Conservation (phyloP, 2,329 filamentous ascomycete genomes). For the Trichophyton mentagrophytes region DNA sequence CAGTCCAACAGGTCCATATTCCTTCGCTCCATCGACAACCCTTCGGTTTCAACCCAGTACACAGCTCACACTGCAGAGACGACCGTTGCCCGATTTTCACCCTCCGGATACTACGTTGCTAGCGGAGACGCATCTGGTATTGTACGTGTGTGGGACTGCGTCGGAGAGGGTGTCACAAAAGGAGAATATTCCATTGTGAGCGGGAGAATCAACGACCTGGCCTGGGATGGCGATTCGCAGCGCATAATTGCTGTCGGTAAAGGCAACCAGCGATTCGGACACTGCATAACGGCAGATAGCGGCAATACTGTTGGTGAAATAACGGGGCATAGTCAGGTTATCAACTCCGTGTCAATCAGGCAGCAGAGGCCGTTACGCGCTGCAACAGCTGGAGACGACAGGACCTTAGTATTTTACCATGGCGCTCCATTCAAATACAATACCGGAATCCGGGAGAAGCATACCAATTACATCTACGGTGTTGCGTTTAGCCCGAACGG, state of each 20-base stretch:
- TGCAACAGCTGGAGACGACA: slow-evolving; percentile 83
- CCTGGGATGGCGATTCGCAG: slow-evolving; percentile 95
- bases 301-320: slow-evolving; percentile 95
- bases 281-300: slow-evolving; percentile 88
- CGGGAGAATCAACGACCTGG: slow-evolving; percentile 88
- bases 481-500: slow-evolving; percentile 86
- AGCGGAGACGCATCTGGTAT: slow-evolving; percentile 76
- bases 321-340: slow-evolving; percentile 73
- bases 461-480: slow-evolving; percentile 80
- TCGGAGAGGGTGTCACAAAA: slow-evolving; percentile 76
- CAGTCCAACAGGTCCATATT: slow-evolving; percentile 96
- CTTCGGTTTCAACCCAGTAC: slow-evolving; percentile 75
- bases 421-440: slow-evolving; percentile 95
- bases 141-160: slow-evolving; percentile 83
- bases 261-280: slow-evolving; percentile 83
- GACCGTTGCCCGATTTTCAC: slow-evolving; percentile 85
- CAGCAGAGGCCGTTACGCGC: slow-evolving; percentile 83
- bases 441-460: slow-evolving; percentile 61
- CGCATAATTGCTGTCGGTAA: slow-evolving; percentile 93
- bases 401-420: slow-evolving; percentile 79
- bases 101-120: slow-evolving; percentile 87
- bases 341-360: slow-evolving; percentile 84
- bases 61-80: slow-evolving; percentile 79
- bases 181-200: slow-evolving; percentile 92
- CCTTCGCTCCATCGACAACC: slow-evolving; percentile 84